Base-by-base conservation (phyloP, 345 rosid species). In the Eucalyptus paniculata region DNA sequence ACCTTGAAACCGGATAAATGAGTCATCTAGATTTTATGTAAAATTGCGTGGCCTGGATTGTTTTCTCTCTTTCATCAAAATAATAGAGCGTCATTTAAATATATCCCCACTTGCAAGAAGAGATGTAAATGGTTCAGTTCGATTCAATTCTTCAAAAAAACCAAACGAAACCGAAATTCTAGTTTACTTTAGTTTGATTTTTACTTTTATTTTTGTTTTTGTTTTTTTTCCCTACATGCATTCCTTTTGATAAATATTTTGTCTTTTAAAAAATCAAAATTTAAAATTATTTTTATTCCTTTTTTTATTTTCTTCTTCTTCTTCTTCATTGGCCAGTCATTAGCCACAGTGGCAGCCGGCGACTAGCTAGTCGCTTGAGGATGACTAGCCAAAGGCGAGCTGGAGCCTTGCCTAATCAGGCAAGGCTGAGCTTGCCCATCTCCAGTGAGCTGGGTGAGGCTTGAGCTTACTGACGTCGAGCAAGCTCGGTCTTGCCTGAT, bases 401-500 rank as follows among this genome's bases (percentile, higher is more conserved):
- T 50, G 1, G 6, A 14, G 18, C 51, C 51, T 50, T 0, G 17
- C 17, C 17, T 50, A 14, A 5, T 50, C 0, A 14, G 3, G 17
- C 6, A 0, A 50, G 51, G 51, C 3, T 7, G 0, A 50, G 7
- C 19, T 50, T 0, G 3, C 18, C 0, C 2, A 2, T 2, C 53
- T 50, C 2, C 3, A 0, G 0, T 3, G 0, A 50, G 53, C 18
- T 50, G 0, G 53, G 54, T 0, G 8, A 1, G 54, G 54, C 54
- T 17, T 2, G 1, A 50, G 54, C 54, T 17, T 8, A 50, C 17
- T 0, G 1, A 0, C 4, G 7, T 50, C 0, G 8, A 50, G 21
- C 3, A 17, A 50, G 54, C 54, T 50, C 0, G 21, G 0, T 50
- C 54, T 50, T 17, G 21, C 54, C 0, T 7, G 0, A 50, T 17